phyloP scores from a whole-genome alignment of 352 stramenopile species.

The Blastocystis sp. region DNA sequence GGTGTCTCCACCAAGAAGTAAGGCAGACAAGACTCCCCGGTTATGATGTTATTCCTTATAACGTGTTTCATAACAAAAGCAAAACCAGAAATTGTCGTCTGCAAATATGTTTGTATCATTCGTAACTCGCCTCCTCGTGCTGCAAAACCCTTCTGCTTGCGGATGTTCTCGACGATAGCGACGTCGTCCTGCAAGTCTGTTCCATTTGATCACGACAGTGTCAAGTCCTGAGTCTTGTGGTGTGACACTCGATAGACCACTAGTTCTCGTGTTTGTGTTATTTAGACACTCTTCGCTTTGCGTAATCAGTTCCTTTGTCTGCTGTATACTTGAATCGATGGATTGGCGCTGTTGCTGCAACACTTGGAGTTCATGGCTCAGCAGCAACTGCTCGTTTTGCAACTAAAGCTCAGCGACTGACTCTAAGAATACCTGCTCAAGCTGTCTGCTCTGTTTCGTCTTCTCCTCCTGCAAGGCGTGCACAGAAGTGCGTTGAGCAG shows the following conservation, averaged over 20 bases:
- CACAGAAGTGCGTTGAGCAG: neutral
- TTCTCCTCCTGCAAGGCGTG: constrained; percentile 5
- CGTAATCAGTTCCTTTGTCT: neutral
- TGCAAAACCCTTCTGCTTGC: neutral
- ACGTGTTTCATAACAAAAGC: constrained; percentile 8
- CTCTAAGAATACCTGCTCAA: neutral
- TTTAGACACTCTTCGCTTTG: neutral
- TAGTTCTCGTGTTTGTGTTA: neutral
- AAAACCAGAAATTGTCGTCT: constrained; percentile 19
- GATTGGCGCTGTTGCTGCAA: neutral
- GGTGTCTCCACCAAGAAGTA: constrained; percentile 61
- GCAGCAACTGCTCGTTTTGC: neutral
- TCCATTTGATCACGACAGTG: neutral
- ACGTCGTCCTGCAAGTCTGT: neutral
- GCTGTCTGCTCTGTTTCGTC: neutral
- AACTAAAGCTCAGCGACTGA: neutral
- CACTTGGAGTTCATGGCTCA: neutral
- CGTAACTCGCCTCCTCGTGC: neutral
- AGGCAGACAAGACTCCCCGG: neutral
- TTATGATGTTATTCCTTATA: neutral
- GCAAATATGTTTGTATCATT: constrained; percentile 31
- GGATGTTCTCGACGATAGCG: neutral
- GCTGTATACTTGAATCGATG: neutral
- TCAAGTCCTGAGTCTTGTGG: neutral
- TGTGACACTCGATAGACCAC: neutral